Evolutionary conservation across 768 basidiomycete species (phyloP).

Genomic region (Clavulina sp.): DNA sequence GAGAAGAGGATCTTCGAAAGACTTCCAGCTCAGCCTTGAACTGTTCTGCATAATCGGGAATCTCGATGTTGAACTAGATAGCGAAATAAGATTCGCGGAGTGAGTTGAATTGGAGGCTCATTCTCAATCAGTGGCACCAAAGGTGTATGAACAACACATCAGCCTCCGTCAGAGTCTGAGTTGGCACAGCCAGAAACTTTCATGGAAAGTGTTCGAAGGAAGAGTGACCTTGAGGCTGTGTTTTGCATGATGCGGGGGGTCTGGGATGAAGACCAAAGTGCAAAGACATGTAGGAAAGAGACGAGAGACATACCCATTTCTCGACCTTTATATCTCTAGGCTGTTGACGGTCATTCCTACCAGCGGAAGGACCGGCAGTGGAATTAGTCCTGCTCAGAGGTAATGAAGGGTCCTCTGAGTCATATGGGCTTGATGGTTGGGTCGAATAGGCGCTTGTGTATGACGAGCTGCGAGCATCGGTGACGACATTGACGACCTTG

Average conservation of each 20-base stretch:
- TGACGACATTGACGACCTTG: constrained; percentile 61
- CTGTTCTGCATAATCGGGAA: constrained; percentile 50
- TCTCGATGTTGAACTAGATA: constrained; percentile 64
- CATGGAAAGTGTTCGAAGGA: too few relatives aligned
- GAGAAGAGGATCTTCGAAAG: constrained; percentile 27
- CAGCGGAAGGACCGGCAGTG: neutral
- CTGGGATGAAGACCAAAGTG: neutral
- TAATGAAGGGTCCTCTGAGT: neutral
- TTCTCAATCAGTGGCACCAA: neutral
- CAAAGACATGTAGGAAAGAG: neutral
- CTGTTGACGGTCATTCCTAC: neutral
- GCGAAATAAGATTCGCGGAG: too few relatives aligned
- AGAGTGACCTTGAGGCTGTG: too few relatives aligned
- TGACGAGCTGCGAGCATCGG: constrained; percentile 55
- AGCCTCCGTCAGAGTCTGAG: too few relatives aligned
- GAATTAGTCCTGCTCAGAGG: too few relatives aligned
- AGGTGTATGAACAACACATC: neutral
- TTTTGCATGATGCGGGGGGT: too few relatives aligned
- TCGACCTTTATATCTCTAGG: constrained; percentile 33
- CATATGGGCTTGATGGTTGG: neutral
- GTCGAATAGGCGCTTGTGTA: constrained; percentile 32
- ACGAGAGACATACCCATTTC: constrained; percentile 50
- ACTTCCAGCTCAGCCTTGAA: constrained; percentile 44
- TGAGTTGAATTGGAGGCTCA: too few relatives aligned
- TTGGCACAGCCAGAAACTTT: too few relatives aligned